Base-by-base conservation (phyloP, 352 stramenopile species). In the Phytophthora vignae region DNA sequence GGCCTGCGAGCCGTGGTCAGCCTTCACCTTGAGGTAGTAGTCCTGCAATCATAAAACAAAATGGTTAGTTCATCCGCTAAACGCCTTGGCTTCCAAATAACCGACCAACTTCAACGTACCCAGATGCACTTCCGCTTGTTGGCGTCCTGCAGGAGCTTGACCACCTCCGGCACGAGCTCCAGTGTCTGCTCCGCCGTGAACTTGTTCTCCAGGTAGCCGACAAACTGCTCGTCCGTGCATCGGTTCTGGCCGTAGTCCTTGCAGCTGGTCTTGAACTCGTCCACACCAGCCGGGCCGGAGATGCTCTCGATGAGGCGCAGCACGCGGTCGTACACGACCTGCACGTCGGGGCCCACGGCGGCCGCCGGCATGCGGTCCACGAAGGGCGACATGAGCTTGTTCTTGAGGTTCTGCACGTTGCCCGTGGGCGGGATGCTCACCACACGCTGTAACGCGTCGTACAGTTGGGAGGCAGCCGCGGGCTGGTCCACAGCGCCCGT, bases 191-290 rank as follows among this genome's bases (percentile, higher is more conserved):
- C 84, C 2, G 77, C 58, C n/a, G 82, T 78, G 63, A 96, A 96
- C 73, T 89, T 87, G 71, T 78, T 84, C 61, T 73, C 74, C 69
- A 96, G 55, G 62, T 94, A 96, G 58, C 60, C 68, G 29, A 77
- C 69, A 59, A 96, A 96, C 65, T 92, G 70, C 42, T 88, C 81
- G 74, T 94, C 83, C 46, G 83, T 82, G 75, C 84, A 88, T 49
- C 87, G 85, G 74, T 92, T 94, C 78, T 96, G 89, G 27, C 89
- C 87, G 60, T 91, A 96, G 53, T 94, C 87, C 71, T 96, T 96
- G 80, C 89, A 96, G 62, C 85, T 88, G 50, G 74, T 86, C 75
- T 94, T 94, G 77, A 96, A 96, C 61, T 96, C 85, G 21, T 93
- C 84, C 49, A 93, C 89, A 38, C 84, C 85, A 6, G 71, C 50